These are phyloP conservation scores for Lepidopterella palustris DNA, from an alignment of 495 filamentous ascomycete genomes.

Conservation along the genomic window DNA sequence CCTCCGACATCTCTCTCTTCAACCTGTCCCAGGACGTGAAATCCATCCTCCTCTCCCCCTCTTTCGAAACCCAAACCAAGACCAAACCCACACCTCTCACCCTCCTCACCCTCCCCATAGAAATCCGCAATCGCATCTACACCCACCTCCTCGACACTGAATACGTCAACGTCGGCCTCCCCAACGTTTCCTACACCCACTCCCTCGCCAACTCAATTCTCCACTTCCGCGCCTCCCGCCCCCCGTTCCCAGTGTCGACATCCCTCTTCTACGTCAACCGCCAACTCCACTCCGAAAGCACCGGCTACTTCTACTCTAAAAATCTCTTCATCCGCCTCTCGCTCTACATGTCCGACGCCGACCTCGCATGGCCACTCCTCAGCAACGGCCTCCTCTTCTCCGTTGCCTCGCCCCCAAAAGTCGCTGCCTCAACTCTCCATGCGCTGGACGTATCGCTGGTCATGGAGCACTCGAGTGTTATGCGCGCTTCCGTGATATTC, in stretches of 20 bases:
- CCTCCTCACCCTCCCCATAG: no score
- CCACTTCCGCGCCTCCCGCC: slow-evolving; percentile 8
- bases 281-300: neutral
- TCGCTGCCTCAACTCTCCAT: slow-evolving; percentile 1
- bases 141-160: slow-evolving; percentile 17
- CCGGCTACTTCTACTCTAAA: slow-evolving; percentile 12
- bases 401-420: neutral
- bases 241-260: slow-evolving; percentile 17
- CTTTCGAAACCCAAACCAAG: no score
- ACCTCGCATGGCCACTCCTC: slow-evolving; percentile 13
- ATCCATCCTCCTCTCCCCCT: no score
- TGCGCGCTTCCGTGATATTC: slow-evolving; percentile 11
- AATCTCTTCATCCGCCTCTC: slow-evolving; percentile 12
- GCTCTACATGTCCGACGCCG: slow-evolving; percentile 2
- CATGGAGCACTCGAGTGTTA: slow-evolving; percentile 7
- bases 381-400: slow-evolving; percentile 13
- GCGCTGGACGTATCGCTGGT: slow-evolving; percentile 10
- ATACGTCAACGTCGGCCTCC: slow-evolving; percentile 8
- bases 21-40: no score
- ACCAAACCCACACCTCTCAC: slow-evolving; percentile 10
- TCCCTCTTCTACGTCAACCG: slow-evolving; percentile 15
- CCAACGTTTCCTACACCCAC: slow-evolving; percentile 16
- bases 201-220: slow-evolving; percentile 5
- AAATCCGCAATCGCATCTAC: slow-evolving; percentile 18
- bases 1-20: no score